phyloP scores from a whole-genome alignment of 352 stramenopile genomes.

The Globisporangium ultimum region DNA sequence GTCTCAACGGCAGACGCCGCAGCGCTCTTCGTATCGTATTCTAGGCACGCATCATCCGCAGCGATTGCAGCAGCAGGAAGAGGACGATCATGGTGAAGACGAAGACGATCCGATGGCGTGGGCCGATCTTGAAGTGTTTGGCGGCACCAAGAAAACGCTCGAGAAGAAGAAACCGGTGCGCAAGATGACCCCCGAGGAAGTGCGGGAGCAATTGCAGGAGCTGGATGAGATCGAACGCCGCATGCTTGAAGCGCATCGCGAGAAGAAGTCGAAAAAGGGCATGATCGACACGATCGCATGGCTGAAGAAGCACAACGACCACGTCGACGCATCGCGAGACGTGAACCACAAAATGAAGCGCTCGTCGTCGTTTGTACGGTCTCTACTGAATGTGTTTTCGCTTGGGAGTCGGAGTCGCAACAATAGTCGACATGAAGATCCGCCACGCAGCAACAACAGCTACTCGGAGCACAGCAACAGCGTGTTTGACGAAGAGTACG shows the following conservation, averaged over 20 bases:
- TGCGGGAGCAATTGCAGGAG: conserved; percentile 16
- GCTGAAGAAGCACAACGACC: conserved; percentile 60
- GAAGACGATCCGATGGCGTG: conserved; percentile 40
- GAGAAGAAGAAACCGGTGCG: conserved; percentile 21
- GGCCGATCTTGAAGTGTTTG: conserved; percentile 42
- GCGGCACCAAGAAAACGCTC: conserved; percentile 45
- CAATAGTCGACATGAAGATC: conserved; percentile 14
- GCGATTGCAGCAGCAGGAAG: conserved; percentile 2
- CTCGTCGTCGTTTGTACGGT: conserved; percentile 60
- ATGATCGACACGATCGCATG: conserved; percentile 66
- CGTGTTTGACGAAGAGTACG: conserved; percentile 14
- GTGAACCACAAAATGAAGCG: conserved; percentile 40
- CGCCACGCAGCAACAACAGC: conserved; percentile 1
- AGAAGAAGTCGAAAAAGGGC: conserved; percentile 31
- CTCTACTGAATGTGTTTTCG: conserved; percentile 50
- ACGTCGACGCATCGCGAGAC: conserved; percentile 17
- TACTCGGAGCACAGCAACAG: conserved; percentile 9
- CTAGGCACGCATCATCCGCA: conserved; percentile 15
- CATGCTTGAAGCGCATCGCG: conserved; percentile 8
- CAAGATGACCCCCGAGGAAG: conserved; percentile 28
- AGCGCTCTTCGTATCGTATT: conserved; percentile 22
- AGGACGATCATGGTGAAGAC: conserved; percentile 7
- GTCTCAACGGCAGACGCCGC: no score
- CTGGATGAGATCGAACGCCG: conserved; percentile 15
- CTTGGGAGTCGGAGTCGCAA: conserved; percentile 1